Conservation (phyloP, 1,139 yeast genomes). For the Lodderomyces pseudojiufengensis region DNA sequence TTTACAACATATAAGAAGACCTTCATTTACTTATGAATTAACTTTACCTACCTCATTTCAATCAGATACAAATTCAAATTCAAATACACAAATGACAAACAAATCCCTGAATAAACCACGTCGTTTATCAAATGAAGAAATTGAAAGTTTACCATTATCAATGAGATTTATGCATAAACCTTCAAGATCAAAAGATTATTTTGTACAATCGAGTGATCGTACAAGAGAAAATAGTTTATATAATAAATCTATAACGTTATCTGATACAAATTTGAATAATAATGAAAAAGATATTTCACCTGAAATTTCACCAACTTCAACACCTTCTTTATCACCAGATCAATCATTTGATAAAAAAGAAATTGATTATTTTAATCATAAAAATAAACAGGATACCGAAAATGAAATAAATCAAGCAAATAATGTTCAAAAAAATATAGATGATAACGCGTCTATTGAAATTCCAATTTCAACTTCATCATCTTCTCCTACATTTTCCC, state of each 20-base stretch:
- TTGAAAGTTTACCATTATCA: constrained; percentile 27
- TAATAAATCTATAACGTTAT: constrained; percentile 16
- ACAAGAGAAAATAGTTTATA: constrained; percentile 31
- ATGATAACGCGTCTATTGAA: constrained; percentile 1
- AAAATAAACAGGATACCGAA: background rate
- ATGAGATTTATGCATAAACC: constrained; percentile 43
- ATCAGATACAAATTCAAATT: background rate
- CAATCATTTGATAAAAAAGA: background rate
- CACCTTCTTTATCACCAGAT: background rate
- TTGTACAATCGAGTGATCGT: constrained; percentile 32
- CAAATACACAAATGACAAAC: too few species aligned
- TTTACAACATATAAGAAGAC: constrained; percentile 6
- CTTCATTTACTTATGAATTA: constrained; percentile 11
- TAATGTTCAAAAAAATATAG: too few species aligned
- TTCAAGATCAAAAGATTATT: constrained; percentile 29
- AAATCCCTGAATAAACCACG: constrained; percentile 1
- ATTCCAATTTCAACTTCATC: constrained; percentile 8
- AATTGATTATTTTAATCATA: constrained; percentile 10
- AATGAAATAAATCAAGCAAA: constrained; percentile 3
- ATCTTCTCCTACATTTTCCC: constrained; percentile 8
- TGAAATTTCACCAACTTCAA: constrained; percentile 4
- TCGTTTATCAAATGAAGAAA: constrained; percentile 7
- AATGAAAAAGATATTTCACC: background rate
- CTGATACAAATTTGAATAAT: background rate
- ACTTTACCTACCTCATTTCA: background rate